Evolutionary conservation across 306 rosid species (phyloP).

Genomic region (Prunus armeniaca): DNA sequence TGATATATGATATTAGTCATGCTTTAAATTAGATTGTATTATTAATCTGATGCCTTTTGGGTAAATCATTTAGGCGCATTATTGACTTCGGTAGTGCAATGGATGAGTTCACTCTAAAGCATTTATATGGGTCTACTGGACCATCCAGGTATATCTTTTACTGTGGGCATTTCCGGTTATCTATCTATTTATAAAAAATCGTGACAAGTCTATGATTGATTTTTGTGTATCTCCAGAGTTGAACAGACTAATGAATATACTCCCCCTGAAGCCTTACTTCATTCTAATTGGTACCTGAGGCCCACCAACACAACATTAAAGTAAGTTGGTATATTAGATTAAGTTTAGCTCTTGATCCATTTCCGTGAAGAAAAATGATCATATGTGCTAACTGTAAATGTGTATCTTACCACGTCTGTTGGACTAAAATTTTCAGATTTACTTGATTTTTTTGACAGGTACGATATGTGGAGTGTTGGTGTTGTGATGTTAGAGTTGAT

Average conservation of each 20-base stretch:
- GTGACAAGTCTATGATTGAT: conserved; percentile 1
- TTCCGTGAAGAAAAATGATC: conserved; percentile 2
- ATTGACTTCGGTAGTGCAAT: conserved; percentile 96
- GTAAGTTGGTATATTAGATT: conserved; percentile 46
- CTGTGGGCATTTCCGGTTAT: conserved; percentile 7
- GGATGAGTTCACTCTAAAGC: conserved; percentile 80
- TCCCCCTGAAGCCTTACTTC: conserved; percentile 90
- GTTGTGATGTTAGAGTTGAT: conserved; percentile 89
- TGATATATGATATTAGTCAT: background rate
- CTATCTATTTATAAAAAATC: conserved; percentile 2
- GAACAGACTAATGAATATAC: conserved; percentile 87
- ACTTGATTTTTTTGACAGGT: conserved; percentile 46
- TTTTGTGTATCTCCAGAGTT: conserved; percentile 50
- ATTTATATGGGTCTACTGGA: conserved; percentile 81
- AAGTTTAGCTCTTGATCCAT: conserved; percentile 19
- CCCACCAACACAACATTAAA: conserved; percentile 63
- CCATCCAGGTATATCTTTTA: conserved; percentile 71
- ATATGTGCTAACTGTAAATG: background rate
- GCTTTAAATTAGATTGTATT: background rate
- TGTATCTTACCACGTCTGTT: background rate
- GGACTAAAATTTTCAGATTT: conserved; percentile 10
- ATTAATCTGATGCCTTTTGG: background rate
- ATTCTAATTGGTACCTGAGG: conserved; percentile 78
- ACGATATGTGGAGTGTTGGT: conserved; percentile 98
- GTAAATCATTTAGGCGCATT: conserved; percentile 35